Percentiles rank a stretch among this genome's conserved stretches.
Conservation (phyloP, 2,329 filamentous ascomycete genomes). For the Talaromyces sp. region DNA sequence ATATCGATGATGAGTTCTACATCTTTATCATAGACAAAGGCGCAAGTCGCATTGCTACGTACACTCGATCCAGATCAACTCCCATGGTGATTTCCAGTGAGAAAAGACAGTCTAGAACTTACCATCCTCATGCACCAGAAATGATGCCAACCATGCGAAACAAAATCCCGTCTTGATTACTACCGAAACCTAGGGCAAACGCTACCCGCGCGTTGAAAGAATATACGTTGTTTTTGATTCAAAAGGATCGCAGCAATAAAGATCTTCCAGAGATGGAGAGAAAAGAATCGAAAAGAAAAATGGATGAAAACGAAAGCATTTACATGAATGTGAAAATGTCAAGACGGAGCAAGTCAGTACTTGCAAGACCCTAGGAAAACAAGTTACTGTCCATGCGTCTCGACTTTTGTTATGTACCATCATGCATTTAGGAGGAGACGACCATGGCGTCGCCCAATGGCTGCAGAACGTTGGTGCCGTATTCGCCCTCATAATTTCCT, state of each 20-base stretch:
- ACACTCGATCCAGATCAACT: too few species aligned
- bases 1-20: too few species aligned
- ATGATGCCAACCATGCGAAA: not conserved
- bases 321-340: slow-evolving; percentile 9
- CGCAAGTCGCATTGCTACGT: too few species aligned
- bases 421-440: slow-evolving; percentile 6
- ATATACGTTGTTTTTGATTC: not conserved
- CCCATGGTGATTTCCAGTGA: too few species aligned
- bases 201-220: not conserved
- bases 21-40: too few species aligned
- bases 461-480: slow-evolving; percentile 49
- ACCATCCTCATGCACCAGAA: not conserved
- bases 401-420: slow-evolving; percentile 8
- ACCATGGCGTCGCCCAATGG: slow-evolving; percentile 36
- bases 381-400: not conserved
- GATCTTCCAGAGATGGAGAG: slow-evolving; percentile 7
- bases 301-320: slow-evolving; percentile 1
- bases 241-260: not conserved
- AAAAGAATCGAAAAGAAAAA: slow-evolving; percentile 4
- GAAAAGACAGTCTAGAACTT: not conserved
- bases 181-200: not conserved
- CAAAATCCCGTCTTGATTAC: not conserved
- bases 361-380: not conserved
- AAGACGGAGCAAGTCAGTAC: not conserved
- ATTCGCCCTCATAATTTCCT: slow-evolving; percentile 57